These are phyloP conservation scores for Lophiostoma macrostomum DNA, from an alignment of 495 filamentous ascomycete genomes.

Conservation along the genomic window DNA sequence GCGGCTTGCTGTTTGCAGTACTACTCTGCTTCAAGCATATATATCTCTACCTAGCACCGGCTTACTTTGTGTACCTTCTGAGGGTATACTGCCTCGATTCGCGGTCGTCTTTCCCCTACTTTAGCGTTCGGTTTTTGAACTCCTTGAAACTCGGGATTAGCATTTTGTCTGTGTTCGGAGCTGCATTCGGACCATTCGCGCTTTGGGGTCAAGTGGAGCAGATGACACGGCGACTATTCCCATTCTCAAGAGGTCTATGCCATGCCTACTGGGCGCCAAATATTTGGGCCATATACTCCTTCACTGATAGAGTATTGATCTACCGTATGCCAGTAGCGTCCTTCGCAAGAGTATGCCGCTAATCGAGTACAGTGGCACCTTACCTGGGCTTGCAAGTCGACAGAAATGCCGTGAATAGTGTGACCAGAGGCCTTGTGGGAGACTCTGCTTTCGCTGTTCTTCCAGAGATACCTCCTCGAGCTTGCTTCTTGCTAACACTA, in stretches of 20 bases:
- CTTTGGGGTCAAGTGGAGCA: slow-evolving; percentile 86
- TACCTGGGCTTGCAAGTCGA: slow-evolving; percentile 71
- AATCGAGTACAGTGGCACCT: slow-evolving; percentile 60
- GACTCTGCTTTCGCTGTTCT: slow-evolving; percentile 93
- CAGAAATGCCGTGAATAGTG: slow-evolving; percentile 71
- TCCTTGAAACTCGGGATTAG: slow-evolving; percentile 74
- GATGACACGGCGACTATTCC: slow-evolving; percentile 79
- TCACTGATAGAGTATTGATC: slow-evolving; percentile 78
- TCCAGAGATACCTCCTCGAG: slow-evolving; percentile 74
- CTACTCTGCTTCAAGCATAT: slow-evolving; percentile 96
- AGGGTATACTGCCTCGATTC: slow-evolving; percentile 83
- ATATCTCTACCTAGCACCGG: slow-evolving; percentile 93
- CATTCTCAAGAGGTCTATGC: slow-evolving; percentile 88
- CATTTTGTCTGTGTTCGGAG: slow-evolving; percentile 67
- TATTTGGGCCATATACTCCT: slow-evolving; percentile 95
- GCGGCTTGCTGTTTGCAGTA: slow-evolving; percentile 77
- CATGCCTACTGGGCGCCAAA: slow-evolving; percentile 99
- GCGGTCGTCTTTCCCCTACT: slow-evolving; percentile 61
- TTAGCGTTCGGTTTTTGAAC: slow-evolving; percentile 74
- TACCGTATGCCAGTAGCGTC: slow-evolving; percentile 52
- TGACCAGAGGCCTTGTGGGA: slow-evolving; percentile 90
- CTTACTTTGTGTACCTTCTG: slow-evolving; percentile 91
- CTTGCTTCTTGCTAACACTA: slow-evolving; percentile 80
- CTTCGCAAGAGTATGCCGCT: background rate
- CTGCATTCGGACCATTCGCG: slow-evolving; percentile 88